These are phyloP conservation scores for Diplodia scrobiculata DNA, from an alignment of 2,329 filamentous ascomycete genomes.

Conservation along the genomic window DNA sequence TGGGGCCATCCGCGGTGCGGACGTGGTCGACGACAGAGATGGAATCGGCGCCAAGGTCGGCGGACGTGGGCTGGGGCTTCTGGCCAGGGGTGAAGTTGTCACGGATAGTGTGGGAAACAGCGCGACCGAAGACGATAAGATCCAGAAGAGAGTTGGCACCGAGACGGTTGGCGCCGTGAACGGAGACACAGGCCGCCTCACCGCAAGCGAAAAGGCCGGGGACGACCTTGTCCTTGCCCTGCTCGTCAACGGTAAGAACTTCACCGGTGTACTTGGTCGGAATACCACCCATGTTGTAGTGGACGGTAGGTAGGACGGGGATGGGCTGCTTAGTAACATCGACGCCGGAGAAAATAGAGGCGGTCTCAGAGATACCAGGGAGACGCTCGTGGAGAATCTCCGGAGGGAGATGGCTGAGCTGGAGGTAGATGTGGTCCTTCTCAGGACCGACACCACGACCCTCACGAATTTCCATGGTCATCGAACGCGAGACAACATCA, in stretches of 20 bases:
- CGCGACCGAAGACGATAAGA: constrained; percentile 95
- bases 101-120: constrained; percentile 94
- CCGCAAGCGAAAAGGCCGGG: constrained; percentile 94
- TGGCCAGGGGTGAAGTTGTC: constrained; percentile 87
- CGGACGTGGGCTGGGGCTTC: constrained; percentile 74
- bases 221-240: constrained; percentile 88
- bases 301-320: constrained; percentile 91
- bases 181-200: constrained; percentile 95
- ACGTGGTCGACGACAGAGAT: constrained; percentile 84
- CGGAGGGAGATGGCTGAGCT: constrained; percentile 90
- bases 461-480: constrained; percentile 98
- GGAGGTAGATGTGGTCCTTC: constrained; percentile 98
- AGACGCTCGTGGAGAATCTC: constrained; percentile 94
- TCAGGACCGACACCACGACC: constrained; percentile 95
- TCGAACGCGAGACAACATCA: constrained; percentile 94
- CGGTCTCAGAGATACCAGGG: constrained; percentile 97
- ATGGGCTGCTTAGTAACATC: constrained; percentile 97
- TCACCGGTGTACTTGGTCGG: constrained; percentile 97
- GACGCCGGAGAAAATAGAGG: constrained; percentile 94
- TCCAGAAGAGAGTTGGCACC: constrained; percentile 98
- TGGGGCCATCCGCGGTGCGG: constrained; percentile 79
- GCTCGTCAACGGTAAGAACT: constrained; percentile 82
- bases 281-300: constrained; percentile 99
- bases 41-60: constrained; percentile 84
- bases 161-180: constrained; percentile 96